Evolutionary conservation across 2,329 filamentous ascomycete species (phyloP).

Genomic region (Cladosporium sp.): DNA sequence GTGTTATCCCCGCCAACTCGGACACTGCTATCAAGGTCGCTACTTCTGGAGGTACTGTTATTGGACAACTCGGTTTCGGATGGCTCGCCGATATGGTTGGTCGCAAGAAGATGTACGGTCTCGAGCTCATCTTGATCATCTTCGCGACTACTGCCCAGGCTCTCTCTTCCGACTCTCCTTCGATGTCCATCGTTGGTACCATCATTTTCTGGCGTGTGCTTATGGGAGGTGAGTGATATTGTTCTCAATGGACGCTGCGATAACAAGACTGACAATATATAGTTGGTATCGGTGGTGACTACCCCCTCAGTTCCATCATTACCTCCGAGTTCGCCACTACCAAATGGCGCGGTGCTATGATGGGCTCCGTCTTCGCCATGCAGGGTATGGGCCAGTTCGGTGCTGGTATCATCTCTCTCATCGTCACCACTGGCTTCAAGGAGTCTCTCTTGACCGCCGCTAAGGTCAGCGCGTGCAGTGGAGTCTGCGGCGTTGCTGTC

Average conservation of each 20-base stretch:
- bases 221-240: constrained; percentile 53
- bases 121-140: constrained; percentile 77
- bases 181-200: constrained; percentile 59
- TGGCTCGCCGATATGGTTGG: constrained; percentile 73
- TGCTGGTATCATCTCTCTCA: constrained; percentile 71
- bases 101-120: constrained; percentile 79
- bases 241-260: neutral
- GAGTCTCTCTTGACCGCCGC: constrained; percentile 31
- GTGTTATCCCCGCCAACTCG: constrained; percentile 49
- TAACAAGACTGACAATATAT: neutral
- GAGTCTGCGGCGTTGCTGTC: constrained; percentile 63
- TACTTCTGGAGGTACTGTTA: constrained; percentile 76
- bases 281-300: constrained; percentile 48
- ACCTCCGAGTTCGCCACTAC: constrained; percentile 85
- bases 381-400: constrained; percentile 77
- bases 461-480: constrained; percentile 54
- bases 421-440: constrained; percentile 45
- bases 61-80: constrained; percentile 78
- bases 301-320: constrained; percentile 77
- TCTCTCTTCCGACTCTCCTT: constrained; percentile 59
- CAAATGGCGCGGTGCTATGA: constrained; percentile 82
- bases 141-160: constrained; percentile 71
- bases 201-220: constrained; percentile 79
- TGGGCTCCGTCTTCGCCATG: constrained; percentile 83
- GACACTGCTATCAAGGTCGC: constrained; percentile 84